phyloP scores from a whole-genome alignment of 495 filamentous ascomycete genomes.

The Letharia columbiana region DNA sequence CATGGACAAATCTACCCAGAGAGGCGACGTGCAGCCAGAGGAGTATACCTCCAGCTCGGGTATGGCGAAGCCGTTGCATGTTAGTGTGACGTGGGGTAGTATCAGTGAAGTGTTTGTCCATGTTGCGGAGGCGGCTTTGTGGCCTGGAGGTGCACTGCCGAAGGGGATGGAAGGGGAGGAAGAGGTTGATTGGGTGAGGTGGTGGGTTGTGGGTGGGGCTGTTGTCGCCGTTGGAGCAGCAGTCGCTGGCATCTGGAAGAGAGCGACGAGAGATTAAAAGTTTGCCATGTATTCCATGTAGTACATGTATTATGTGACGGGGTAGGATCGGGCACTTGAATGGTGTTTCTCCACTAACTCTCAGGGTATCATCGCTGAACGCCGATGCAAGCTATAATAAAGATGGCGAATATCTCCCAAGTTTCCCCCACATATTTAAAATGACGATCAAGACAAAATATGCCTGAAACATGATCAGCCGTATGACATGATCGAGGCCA shows the following conservation, averaged over 20 bases:
- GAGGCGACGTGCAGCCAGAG: slow-evolving; percentile 84
- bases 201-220: slow-evolving; percentile 79
- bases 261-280: slow-evolving; percentile 31
- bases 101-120: slow-evolving; percentile 87
- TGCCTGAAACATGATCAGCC: background rate
- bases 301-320: background rate
- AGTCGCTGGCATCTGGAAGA: slow-evolving; percentile 65
- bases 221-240: slow-evolving; percentile 74
- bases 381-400: background rate
- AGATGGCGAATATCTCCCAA: background rate
- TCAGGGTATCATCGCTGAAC: slow-evolving; percentile 3
- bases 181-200: slow-evolving; percentile 65
- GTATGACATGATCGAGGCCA: background rate
- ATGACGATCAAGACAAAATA: background rate
- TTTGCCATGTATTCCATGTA: background rate
- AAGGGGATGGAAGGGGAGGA: slow-evolving; percentile 75
- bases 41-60: slow-evolving; percentile 78
- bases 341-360: background rate
- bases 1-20: slow-evolving; percentile 85
- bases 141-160: slow-evolving; percentile 79
- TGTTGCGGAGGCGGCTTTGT: slow-evolving; percentile 82
- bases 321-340: background rate
- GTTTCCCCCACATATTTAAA: background rate
- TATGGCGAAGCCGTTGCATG: slow-evolving; percentile 74
- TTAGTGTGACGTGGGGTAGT: slow-evolving; percentile 83